Base-by-base conservation (phyloP, 768 basidiomycete genomes). In the Chiua virens region DNA sequence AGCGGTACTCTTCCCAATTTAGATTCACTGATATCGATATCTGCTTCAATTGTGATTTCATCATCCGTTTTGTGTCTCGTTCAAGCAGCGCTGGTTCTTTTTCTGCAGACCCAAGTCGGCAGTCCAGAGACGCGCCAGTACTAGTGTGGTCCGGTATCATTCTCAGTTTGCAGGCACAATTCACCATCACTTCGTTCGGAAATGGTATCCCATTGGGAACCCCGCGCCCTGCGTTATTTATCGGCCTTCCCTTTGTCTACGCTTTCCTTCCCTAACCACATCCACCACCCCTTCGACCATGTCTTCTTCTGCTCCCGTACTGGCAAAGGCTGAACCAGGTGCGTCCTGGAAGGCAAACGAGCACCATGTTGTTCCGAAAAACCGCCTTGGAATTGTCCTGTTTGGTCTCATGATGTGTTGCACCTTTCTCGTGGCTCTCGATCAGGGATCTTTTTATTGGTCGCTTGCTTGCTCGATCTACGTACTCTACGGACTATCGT, bases 381-480 rank as follows among this genome's bases (percentile, higher is more conserved):
- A 78, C 55, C 65, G 68, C 17, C 61, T 78, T 5, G 61, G 65
- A 13, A 63, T 78, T 37, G 76, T 78, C 1, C 75, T 78, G 34
- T 58, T 69, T 32, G 75, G 76, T 23, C 60, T 78, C 34, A 78
- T 78, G 76, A 78, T 78, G 76, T 67, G 65, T 42, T 66, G 61
- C 51, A 65, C 61, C 14, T 78, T 78, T 62, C 62, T 77, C 23
- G 75, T 80, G 1, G 79, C 79, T 13, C 63, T 80, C 30, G 79
- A 80, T 54, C 77, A 75, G 66, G 75, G 73, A 42, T 48, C 47
- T 49, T 23, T 42, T 43, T 15, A 43, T 10, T 18, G 9, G 27
- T 35, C 9, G 42, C 9, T 7, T 15, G 32, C 25, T 17, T 42
- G 3, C 27, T 18, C 18, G 6, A 3, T 13, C 17, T 50, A 50